Evolutionary conservation across 148 eudicot species (phyloP), one percentile per base, ranked within the genome.

Genomic region (Camellia lanceoleosa): DNA sequence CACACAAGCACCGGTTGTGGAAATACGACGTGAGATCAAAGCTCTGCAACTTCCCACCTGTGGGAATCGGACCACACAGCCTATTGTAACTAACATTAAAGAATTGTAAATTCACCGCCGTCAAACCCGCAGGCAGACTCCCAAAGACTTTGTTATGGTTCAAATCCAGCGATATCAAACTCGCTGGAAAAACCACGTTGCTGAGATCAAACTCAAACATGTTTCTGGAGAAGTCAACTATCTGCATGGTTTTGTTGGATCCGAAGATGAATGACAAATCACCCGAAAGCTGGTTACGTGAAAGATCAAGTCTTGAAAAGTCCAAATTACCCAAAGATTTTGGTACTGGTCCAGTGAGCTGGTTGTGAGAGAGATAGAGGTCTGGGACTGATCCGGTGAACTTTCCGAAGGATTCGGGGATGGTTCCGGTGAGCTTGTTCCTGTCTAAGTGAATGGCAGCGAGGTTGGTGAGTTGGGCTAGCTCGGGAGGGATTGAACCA

Each of bases 1-100:
- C 92, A 74, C 92, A 91, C 80, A 91, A 81, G 82, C 95, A 90
- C 74, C 72, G 80, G 81, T 90, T 92, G 77, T 89, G 90, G 56
- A 71, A 65, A 69, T 78, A 92, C 5, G 71, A 41, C 6, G 63
- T 60, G 54, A 23, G 4, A 59, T 85, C 90, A 13, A 87, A 84
- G 7, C 69, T 30, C 23, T 85, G 88, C 71, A 87, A 11, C 44
- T 23, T 58, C 55, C 91, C 89, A 9, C 89, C 84, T 0, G 69
- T 68, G 3, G 91, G 89, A 51, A 89, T 87, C 46, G 68, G 74
- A 11, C 91, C 91, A 63, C 89, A 89, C 3, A 89, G 76, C 55
- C 42, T 52, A 58, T 89, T 87, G 63, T 87, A 87, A 69, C 88
- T 85, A 20, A 89, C 82, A 23, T 89, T 77, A 3, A 89, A 76